These are phyloP conservation scores for Pisolithus thermaeus DNA, from an alignment of 1,284 basidiomycete species.

Conservation along the genomic window DNA sequence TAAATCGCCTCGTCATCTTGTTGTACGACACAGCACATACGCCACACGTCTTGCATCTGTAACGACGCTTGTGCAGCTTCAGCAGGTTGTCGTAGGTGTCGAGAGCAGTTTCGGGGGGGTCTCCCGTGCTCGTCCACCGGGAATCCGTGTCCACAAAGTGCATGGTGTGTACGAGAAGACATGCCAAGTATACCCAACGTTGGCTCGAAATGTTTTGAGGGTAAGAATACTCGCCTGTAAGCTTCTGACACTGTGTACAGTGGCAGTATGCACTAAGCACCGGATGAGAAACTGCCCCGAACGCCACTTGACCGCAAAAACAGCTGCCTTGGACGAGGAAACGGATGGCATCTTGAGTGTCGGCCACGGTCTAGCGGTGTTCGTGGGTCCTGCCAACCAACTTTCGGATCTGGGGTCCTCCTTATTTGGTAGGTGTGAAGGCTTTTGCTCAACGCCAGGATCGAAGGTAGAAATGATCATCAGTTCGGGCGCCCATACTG, in stretches of 20 bases:
- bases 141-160: constrained; percentile 48
- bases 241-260: constrained; percentile 56
- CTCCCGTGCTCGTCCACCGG: constrained; percentile 38
- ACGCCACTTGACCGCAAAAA: constrained; percentile 47
- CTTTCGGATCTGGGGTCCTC: too few relatives aligned
- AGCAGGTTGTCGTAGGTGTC: constrained; percentile 40
- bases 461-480: too few relatives aligned
- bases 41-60: constrained; percentile 56
- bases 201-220: constrained; percentile 1
- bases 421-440: too few relatives aligned
- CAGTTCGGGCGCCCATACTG: too few relatives aligned
- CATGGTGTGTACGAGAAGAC: constrained; percentile 55
- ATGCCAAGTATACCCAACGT: constrained; percentile 32
- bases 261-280: constrained; percentile 57
- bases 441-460: too few relatives aligned
- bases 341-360: too few relatives aligned
- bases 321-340: constrained; percentile 34
- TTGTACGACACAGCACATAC: constrained; percentile 46
- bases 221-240: constrained; percentile 36
- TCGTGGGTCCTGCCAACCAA: too few relatives aligned
- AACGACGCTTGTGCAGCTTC: constrained; percentile 54
- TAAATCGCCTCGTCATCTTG: constrained; percentile 38
- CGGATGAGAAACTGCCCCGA: constrained; percentile 41
- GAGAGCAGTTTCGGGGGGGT: constrained; percentile 28
- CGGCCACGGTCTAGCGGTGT: too few relatives aligned